Percentiles rank a stretch among this genome's conserved stretches.
phyloP scores from a whole-genome alignment of 2,329 filamentous ascomycete species.

The Penicillium vulpinum region DNA sequence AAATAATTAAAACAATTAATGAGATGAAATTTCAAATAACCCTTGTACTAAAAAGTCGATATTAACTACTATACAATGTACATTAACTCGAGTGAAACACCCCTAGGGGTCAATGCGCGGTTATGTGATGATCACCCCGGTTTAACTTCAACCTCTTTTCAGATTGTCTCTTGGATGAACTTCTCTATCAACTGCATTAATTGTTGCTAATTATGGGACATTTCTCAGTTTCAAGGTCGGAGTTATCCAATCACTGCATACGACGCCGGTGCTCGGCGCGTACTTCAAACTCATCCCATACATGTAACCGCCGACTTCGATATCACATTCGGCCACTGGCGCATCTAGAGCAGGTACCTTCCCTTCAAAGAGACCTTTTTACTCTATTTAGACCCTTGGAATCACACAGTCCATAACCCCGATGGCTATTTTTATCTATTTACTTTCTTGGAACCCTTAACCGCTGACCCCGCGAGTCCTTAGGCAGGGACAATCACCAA shows the following conservation, averaged over 20 bases:
- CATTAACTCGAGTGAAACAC: neutral
- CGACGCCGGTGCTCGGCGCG: conserved; percentile 23
- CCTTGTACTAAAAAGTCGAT: neutral
- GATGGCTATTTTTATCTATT: conserved; percentile 26
- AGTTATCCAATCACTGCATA: conserved; percentile 2
- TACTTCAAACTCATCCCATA: conserved; percentile 22
- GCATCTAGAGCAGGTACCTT: conserved; percentile 6
- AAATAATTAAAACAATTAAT: conserved; percentile 19
- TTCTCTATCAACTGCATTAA: conserved; percentile 3
- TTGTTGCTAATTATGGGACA: conserved; percentile 27
- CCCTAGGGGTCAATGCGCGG: conserved; percentile 3
- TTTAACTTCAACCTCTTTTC: neutral
- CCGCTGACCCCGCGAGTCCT: conserved; percentile 22
- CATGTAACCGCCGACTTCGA: conserved; percentile 25
- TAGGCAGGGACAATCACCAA: conserved; percentile 18
- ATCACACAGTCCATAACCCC: conserved; percentile 12
- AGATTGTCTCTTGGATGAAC: conserved; percentile 1
- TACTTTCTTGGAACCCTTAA: conserved; percentile 9
- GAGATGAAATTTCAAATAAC: conserved; percentile 9
- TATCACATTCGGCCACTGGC: conserved; percentile 18
- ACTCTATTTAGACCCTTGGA: neutral
- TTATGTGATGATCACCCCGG: neutral
- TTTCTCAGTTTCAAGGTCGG: conserved; percentile 8
- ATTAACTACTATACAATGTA: neutral
- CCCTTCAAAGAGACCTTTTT: neutral